Conservation (phyloP, 805 yeast genomes). For the Kluyveromyces lactis region DNA sequence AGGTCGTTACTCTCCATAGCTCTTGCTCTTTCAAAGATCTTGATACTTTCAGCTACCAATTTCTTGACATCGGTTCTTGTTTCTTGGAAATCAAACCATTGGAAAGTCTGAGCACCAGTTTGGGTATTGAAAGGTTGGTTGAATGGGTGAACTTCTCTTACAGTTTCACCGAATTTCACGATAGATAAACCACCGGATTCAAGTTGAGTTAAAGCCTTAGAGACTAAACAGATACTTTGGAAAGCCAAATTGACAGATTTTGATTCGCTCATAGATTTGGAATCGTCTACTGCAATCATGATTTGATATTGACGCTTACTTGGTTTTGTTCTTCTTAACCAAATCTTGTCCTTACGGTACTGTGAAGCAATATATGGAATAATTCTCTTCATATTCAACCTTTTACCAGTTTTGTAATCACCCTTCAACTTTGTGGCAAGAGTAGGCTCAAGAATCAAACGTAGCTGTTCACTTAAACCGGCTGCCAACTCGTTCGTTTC, state of each 20-base stretch:
- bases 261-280: constrained; percentile 95
- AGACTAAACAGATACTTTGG: constrained; percentile 87
- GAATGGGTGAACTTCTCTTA: constrained; percentile 82
- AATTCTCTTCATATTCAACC: constrained; percentile 94
- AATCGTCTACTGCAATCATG: constrained; percentile 95
- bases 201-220: constrained; percentile 85
- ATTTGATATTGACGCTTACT: constrained; percentile 95
- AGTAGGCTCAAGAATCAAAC: constrained; percentile 92
- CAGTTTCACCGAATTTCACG: constrained; percentile 81
- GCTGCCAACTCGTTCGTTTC: constrained; percentile 86
- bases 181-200: constrained; percentile 91
- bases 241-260: constrained; percentile 85
- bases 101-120: constrained; percentile 76
- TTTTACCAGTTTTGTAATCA: constrained; percentile 94
- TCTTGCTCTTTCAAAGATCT: constrained; percentile 55
- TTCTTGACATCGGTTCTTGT: constrained; percentile 74
- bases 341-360: constrained; percentile 93
- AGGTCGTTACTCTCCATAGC: constrained; percentile 52
- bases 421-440: constrained; percentile 91
- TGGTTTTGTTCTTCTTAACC: constrained; percentile 97
- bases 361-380: constrained; percentile 97
- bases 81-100: constrained; percentile 86
- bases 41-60: constrained; percentile 63
- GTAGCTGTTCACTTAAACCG: constrained; percentile 81
- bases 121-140: constrained; percentile 77